phyloP scores from a whole-genome alignment of 2,329 filamentous ascomycete genomes.

The Xylaria sp. region DNA sequence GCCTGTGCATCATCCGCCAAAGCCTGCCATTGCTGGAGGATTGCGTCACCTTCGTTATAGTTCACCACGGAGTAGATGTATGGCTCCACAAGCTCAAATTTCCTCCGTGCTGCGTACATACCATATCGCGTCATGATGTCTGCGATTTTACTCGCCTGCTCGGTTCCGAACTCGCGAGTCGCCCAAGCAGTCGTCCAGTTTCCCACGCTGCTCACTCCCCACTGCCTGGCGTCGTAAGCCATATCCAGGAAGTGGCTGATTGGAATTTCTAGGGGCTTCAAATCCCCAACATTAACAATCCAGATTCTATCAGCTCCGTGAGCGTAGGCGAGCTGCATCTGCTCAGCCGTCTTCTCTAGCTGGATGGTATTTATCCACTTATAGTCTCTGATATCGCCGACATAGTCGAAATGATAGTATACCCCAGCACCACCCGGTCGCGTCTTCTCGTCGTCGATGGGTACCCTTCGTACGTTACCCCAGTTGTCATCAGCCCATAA shows the following conservation, averaged over 20 bases:
- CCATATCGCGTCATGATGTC: slow-evolving; percentile 66
- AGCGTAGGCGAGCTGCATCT: slow-evolving; percentile 71
- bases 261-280: slow-evolving; percentile 72
- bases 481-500: slow-evolving; percentile 73
- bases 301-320: slow-evolving; percentile 69
- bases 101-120: slow-evolving; percentile 66
- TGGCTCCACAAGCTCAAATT: slow-evolving; percentile 69
- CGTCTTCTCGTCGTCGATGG: slow-evolving; percentile 63
- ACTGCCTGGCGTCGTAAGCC: slow-evolving; percentile 70
- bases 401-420: slow-evolving; percentile 66
- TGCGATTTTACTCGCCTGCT: slow-evolving; percentile 60
- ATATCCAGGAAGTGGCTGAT: slow-evolving; percentile 75
- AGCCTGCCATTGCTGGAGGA: slow-evolving; percentile 64
- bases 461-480: slow-evolving; percentile 69
- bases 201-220: slow-evolving; percentile 65
- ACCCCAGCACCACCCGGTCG: slow-evolving; percentile 68
- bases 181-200: slow-evolving; percentile 69
- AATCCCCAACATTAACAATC: slow-evolving; percentile 73
- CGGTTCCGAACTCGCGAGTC: slow-evolving; percentile 65
- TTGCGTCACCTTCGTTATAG: slow-evolving; percentile 69
- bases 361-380: slow-evolving; percentile 76
- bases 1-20: slow-evolving; percentile 65
- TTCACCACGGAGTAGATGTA: slow-evolving; percentile 68
- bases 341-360: slow-evolving; percentile 72
- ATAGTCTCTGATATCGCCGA: slow-evolving; percentile 68